These are phyloP conservation scores for Erigeron canadensis DNA, from an alignment of 129 eudicot genomes.

Conservation along the genomic window DNA sequence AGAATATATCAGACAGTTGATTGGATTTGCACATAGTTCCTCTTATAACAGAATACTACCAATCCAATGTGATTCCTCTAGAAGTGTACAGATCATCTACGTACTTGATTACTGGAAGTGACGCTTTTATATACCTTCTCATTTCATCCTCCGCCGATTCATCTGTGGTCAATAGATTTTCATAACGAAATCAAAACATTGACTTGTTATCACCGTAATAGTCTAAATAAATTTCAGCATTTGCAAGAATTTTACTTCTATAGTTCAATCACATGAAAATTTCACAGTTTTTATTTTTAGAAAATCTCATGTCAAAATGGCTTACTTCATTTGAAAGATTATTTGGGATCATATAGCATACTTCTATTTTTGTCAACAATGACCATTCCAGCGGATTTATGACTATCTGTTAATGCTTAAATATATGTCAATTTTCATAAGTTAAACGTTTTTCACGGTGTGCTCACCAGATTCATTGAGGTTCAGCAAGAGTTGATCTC, in stretches of 20 bases:
- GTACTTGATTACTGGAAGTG: constrained; percentile 68
- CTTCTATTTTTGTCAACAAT: no score
- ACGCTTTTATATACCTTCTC: constrained; percentile 76
- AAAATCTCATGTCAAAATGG: not conserved
- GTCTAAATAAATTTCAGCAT: not conserved
- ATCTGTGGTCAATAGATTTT: constrained; percentile 39
- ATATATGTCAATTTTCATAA: no score
- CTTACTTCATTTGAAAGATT: not conserved
- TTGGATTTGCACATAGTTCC: not conserved
- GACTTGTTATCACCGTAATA: not conserved
- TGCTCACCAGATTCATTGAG: constrained; percentile 77
- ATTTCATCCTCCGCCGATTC: constrained; percentile 76
- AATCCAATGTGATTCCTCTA: constrained; percentile 73
- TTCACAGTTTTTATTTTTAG: not conserved
- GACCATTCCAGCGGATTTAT: no score
- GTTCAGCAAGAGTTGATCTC: constrained; percentile 74
- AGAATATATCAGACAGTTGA: not conserved
- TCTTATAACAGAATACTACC: constrained; percentile 45
- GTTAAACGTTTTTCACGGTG: not conserved
- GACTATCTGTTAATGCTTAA: no score
- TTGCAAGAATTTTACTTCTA: constrained; percentile 2
- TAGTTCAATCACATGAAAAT: not conserved
- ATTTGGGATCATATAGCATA: no score
- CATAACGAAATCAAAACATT: constrained; percentile 4
- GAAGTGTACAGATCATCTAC: constrained; percentile 63